Base-by-base conservation (phyloP, 768 basidiomycete genomes). In the Agrocybe chaxingu region DNA sequence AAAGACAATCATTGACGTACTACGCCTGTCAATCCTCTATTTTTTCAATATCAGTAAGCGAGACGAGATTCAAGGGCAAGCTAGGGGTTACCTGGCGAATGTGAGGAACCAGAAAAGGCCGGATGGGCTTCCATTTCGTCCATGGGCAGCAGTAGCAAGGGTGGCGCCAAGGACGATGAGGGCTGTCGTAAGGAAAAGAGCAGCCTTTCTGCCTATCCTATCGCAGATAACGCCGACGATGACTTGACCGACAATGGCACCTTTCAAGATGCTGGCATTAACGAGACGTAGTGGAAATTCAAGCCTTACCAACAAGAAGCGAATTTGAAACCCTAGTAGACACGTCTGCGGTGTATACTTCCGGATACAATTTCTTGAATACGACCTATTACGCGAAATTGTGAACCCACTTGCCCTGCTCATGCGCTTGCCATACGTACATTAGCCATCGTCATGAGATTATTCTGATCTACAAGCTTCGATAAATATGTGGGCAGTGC, bases 101-200 rank as follows among this genome's bases (percentile, higher is more conserved):
- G 86, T 87, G 59, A 89, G 64, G 63, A 83, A 84, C 88, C 88
- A 90, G 60, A 89, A 83, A 39, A 89, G 69, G 13, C 84, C 86
- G 44, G 67, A 59, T 30, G 69, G 70, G 54, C 75, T 81, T 52
- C 81, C 80, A 19, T 77, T 63, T 1, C 75, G 73, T 4, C 84
- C 86, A 59, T 83, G 79, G 11, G 88, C 83, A 5, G 81, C 85
- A 4, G 87, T 87, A 7, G 76, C 79, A 18, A 89, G 72, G 18
- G 75, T 83, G 12, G 84, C 81, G 18, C 88, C 88, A 40, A 87
- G 43, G 47, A 88, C 82, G 52, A 90, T 90, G 34, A 85, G 66
- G 32, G 80, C 58, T 0, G 87, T 90, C 1, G 87, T 88, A 34
- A 73, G 62, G 13, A 88, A 79, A 45, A 90, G 77, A 12, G 85